Base-by-base conservation (phyloP, 1,284 basidiomycete species). In the Trichosporon sp. region DNA sequence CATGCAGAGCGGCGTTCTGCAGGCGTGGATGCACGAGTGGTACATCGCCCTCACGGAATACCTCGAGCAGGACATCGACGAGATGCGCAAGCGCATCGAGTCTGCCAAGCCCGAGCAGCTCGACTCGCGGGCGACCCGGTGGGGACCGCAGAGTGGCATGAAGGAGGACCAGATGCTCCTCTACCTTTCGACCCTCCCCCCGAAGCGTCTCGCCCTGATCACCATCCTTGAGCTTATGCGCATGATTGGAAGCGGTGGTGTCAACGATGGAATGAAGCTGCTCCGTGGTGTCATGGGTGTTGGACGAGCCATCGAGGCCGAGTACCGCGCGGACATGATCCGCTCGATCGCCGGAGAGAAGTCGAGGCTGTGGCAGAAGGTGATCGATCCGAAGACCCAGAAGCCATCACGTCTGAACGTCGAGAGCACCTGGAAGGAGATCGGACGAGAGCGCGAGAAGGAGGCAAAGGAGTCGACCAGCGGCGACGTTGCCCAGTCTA, bases 221-320 rank as follows among this genome's bases (percentile, higher is more conserved):
- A 92, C 92, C 2, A 93, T 98, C 74, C 87, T 96, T 43, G 95
- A 98, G 81, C 83, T 96, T 67, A 93, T 98, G 91, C 89, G 93
- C 16, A 84, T 95, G 61, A 89, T 91, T 61, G 91, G 92, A 4
- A 87, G 89, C 0, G 91, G 92, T 19, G 92, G 92, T 35, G 88
- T 94, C 7, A 80, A 86, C 0, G 90, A 92, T 68, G 96, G 96
- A 0, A 94, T 97, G 91, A 97, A 97, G 85, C 92, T 93, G 0
- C 89, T 94, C 0, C 88, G 93, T 1, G 93, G 92, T 0, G 86
- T 97, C 69, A 85, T 97, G n/a, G 83, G 87, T 0, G 89, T 98
- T 35, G 96, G 96, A 0, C 90, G 88, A 73, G 92, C 92, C 0
- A 88, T 98, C 54, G 96, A 98, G 85, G 87, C 89, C 68, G 94